Evolutionary conservation across 2,329 filamentous ascomycete genomes (phyloP), one percentile per base, ranked within the genome.

Genomic region (Paracorniculantispora psalliotae): DNA sequence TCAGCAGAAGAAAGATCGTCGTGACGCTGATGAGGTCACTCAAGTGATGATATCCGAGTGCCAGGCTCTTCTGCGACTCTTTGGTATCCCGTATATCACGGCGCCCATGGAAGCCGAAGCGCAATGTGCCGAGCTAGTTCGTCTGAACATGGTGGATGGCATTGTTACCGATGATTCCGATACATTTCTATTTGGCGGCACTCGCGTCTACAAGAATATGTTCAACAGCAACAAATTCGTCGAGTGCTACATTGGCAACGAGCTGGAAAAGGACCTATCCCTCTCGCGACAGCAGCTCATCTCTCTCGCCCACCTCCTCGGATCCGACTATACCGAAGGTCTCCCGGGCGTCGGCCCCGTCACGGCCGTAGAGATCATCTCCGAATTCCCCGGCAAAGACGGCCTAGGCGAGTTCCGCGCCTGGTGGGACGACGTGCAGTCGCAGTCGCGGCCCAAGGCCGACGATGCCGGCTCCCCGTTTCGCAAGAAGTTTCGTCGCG

Each of bases 71-170:
- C 83, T 99, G 21, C 83, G 86, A 5, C 83, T 97, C 9, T 99
- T 99, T 71, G 94, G 94, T 0, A 84, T 99, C 12, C 94, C 94
- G 0, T 99, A 99, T 69, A 88, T 99, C 65, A 99, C 93, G 0
- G 94, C 94, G 0, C 96, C 96, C 0, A 97, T 97, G 94, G 94
- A 99, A 80, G 94, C 94, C 0, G 94, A 99, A 79, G 94, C 94
- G 0, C 94, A 99, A 71, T 99, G 94, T 68, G 94, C 94, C 0
- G 90, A 96, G 73, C 83, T 99, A 4, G 92, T 99, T 0, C 77
- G 76, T 0, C 79, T 97, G 0, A 91, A 91, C 0, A 84, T 97
- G 0, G 96, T 99, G 9, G 96, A 99, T 70, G 94, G 96, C 13
- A 96, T 99, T 62, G 92, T 99, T 30, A 99, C 96, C 0, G 94